Base-by-base conservation (phyloP, 2,329 filamentous ascomycete genomes). In the Aspergillus versicolor region DNA sequence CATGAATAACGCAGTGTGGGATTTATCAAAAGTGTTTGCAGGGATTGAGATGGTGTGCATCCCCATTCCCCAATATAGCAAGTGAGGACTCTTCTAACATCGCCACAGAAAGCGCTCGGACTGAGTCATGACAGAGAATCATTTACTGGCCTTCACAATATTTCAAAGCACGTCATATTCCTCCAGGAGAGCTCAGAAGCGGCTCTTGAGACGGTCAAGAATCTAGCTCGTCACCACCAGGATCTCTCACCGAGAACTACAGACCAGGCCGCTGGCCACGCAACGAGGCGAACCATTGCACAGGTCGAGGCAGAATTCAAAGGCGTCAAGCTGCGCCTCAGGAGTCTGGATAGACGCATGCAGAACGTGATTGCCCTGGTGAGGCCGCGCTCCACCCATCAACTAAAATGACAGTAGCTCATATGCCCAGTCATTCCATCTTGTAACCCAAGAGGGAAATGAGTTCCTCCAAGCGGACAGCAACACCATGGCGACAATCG, bases 401-500 rank as follows among this genome's bases (percentile, higher is more conserved):
- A 8, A 30, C 13, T n/a, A 6, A n/a, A 37, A 7, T 15, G 13
- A 8, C 4, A n/a, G 15, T 13, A 30, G 15, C n/a, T 47, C n/a
- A 34, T 5, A 3, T 34, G 27, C 27, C 22, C 15, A 52, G 49
- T 44, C 49, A 12, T 52, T 52, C 27, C 49, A 52, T 21, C 38
- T 52, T 3, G 49, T 52, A 7, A 52, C 49, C 11, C 49, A 52
- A 15, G 49, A 52, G 21, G 49, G 37, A 5, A 52, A 52, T 17
- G 49, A 34, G 24, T 22, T 32, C 5, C 22, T 52, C 3, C 49
- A 52, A 17, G 22, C 48, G 5, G 37, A 51, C 15, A 51, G 37
- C 48, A 51, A 27, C n/a, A 51, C 48, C 12, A 51, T 51, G 48
- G 48, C 48, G 22, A 51, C 48, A 4, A 51, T 51, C 15, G 49